phyloP scores from a whole-genome alignment of 2,329 filamentous ascomycete genomes.

The Epichloe scottii region DNA sequence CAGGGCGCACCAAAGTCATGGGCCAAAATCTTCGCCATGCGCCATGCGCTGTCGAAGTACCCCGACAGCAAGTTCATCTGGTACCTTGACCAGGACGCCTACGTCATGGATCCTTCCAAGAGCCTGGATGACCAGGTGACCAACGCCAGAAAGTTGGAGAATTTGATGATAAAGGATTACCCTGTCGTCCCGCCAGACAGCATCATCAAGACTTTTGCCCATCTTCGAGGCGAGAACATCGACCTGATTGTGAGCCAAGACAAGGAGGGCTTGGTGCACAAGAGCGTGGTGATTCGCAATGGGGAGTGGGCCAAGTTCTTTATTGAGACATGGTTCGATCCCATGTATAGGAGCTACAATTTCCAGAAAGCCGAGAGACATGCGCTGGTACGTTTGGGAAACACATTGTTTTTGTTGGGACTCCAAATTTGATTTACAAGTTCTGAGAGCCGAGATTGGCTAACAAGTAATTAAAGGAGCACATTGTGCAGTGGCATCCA shows the following conservation, averaged over 20 bases:
- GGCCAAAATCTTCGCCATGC: slow-evolving; percentile 71
- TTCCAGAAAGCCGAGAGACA: slow-evolving; percentile 92
- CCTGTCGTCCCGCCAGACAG: slow-evolving; percentile 89
- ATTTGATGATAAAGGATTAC: slow-evolving; percentile 70
- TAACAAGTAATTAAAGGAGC: slow-evolving; percentile 42
- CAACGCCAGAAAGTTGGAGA: slow-evolving; percentile 52
- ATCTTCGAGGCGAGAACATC: slow-evolving; percentile 65
- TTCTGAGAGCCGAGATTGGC: not conserved
- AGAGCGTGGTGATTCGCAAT: slow-evolving; percentile 68
- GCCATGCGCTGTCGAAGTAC: slow-evolving; percentile 74
- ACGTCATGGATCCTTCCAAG: slow-evolving; percentile 74
- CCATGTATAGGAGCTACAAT: slow-evolving; percentile 84
- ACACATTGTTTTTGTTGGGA: not conserved
- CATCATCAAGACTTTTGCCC: slow-evolving; percentile 86
- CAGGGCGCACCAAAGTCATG: slow-evolving; percentile 48
- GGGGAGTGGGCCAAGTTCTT: slow-evolving; percentile 91
- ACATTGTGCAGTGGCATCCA: slow-evolving; percentile 91
- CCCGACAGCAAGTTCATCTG: slow-evolving; percentile 73
- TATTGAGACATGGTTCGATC: slow-evolving; percentile 91
- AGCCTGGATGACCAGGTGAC: slow-evolving; percentile 62
- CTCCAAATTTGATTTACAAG: not conserved
- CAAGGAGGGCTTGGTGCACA: slow-evolving; percentile 59
- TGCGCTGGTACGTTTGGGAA: slow-evolving; percentile 54
- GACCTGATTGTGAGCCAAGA: slow-evolving; percentile 82
- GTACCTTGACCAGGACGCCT: slow-evolving; percentile 71